A percentile compares a stretch with the other conserved stretches of the same genome.
phyloP scores from a whole-genome alignment of 495 filamentous ascomycete species.

The Penicillium mononematosum region DNA sequence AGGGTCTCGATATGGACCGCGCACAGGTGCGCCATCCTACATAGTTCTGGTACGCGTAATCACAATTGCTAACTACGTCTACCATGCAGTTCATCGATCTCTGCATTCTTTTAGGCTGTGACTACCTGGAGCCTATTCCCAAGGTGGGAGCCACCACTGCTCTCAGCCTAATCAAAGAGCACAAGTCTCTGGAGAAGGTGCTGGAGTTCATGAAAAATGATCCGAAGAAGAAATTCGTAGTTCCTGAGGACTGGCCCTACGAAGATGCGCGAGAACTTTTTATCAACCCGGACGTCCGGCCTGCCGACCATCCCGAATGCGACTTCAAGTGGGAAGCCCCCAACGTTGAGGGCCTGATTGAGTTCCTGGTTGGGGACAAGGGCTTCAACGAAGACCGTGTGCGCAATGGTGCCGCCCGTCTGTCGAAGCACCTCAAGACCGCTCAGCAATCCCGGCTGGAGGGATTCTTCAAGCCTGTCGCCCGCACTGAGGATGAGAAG shows the following conservation, averaged over 20 bases:
- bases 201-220: slow-evolving; percentile 74
- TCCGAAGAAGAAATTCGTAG: slow-evolving; percentile 69
- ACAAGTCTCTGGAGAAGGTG: slow-evolving; percentile 82
- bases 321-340: slow-evolving; percentile 98
- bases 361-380: slow-evolving; percentile 90
- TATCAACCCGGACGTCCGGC: slow-evolving; percentile 81
- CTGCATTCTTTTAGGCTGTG: slow-evolving; percentile 95
- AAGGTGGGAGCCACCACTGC: slow-evolving; percentile 90
- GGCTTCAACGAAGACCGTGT: slow-evolving; percentile 96
- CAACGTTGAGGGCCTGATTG: slow-evolving; percentile 81
- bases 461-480: slow-evolving; percentile 96
- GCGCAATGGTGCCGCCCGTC: slow-evolving; percentile 65
- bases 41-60: background rate
- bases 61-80: slow-evolving; percentile 2
- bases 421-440: slow-evolving; percentile 85
- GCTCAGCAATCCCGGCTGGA: slow-evolving; percentile 89
- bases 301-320: slow-evolving; percentile 79
- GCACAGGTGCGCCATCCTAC: slow-evolving; percentile 58
- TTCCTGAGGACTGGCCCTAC: slow-evolving; percentile 93
- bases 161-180: slow-evolving; percentile 86
- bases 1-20: slow-evolving; percentile 82
- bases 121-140: slow-evolving; percentile 94
- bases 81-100: slow-evolving; percentile 82
- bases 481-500: slow-evolving; percentile 81
- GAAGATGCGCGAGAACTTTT: slow-evolving; percentile 90